Conservation (phyloP, 352 stramenopile genomes). For the Phytophthora brassicae region DNA sequence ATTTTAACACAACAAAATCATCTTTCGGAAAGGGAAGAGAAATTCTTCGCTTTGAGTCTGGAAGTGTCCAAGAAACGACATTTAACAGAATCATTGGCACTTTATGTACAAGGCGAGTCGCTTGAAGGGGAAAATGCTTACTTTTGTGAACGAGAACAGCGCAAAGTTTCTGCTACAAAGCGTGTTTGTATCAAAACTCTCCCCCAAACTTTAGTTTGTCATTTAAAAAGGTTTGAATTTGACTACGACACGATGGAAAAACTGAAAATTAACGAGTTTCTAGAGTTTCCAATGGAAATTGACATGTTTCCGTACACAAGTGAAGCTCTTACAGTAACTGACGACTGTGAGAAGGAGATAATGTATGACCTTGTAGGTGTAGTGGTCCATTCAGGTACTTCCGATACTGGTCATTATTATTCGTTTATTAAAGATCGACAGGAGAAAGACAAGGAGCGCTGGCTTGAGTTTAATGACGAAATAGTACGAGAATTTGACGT, state of each 20-base stretch:
- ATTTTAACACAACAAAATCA: conserved; percentile 78
- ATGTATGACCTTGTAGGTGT: conserved; percentile 92
- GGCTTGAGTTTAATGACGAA: conserved; percentile 94
- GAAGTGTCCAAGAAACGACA: conserved; percentile 77
- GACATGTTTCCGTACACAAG: conserved; percentile 92
- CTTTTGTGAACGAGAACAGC: conserved; percentile 65
- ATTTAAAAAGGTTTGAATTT: conserved; percentile 90
- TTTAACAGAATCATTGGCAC: conserved; percentile 55
- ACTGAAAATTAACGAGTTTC: conserved; percentile 84
- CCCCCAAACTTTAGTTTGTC: conserved; percentile 76
- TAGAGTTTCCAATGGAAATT: conserved; percentile 85
- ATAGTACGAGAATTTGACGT: conserved; percentile 82
- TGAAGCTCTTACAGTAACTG: conserved; percentile 37
- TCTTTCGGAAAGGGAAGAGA: conserved; percentile 80
- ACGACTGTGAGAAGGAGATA: conserved; percentile 8
- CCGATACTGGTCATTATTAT: conserved; percentile 94
- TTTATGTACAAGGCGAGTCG: conserved; percentile 76
- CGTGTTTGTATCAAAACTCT: conserved; percentile 82
- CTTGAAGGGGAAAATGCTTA: conserved; percentile 82
- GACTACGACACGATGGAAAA: conserved; percentile 90
- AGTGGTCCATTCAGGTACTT: conserved; percentile 92
- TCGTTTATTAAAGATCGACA: conserved; percentile 89
- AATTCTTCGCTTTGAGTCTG: conserved; percentile 83
- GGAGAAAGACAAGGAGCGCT: conserved; percentile 32
- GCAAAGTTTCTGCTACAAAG: conserved; percentile 81